A percentile compares a stretch with the other conserved stretches of the same genome.
Evolutionary conservation across 768 basidiomycete species (phyloP).

Genomic region (Lactifluus volemus): DNA sequence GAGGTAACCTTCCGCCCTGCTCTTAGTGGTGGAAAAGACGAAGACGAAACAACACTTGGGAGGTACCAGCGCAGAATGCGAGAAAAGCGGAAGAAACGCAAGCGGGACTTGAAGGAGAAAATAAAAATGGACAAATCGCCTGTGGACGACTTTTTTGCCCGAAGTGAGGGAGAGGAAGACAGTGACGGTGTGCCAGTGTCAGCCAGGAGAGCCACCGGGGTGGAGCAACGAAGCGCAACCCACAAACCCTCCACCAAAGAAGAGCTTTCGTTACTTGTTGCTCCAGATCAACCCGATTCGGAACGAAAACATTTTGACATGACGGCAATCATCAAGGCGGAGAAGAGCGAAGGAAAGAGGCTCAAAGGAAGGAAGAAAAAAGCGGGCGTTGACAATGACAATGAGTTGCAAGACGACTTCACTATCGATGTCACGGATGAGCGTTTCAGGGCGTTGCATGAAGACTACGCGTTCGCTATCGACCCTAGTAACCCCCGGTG

Average conservation of each 20-base stretch:
- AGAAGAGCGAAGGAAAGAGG: conserved; percentile 50
- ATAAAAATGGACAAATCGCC: conserved; percentile 20
- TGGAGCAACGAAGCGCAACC: conserved; percentile 1
- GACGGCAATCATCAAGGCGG: conserved; percentile 79
- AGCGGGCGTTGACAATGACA: conserved; percentile 39
- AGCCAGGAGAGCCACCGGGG: neutral
- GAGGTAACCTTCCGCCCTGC: conserved; percentile 94
- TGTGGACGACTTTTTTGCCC: conserved; percentile 76
- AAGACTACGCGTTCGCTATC: conserved; percentile 88
- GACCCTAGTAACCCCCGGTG: conserved; percentile 95
- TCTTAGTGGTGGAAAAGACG: conserved; percentile 45
- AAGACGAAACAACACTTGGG: conserved; percentile 82
- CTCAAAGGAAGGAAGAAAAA: conserved; percentile 36
- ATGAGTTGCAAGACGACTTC: conserved; percentile 75
- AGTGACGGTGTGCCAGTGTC: conserved; percentile 21
- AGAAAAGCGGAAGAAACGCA: conserved; percentile 79
- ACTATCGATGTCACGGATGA: conserved; percentile 76
- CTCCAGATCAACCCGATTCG: conserved; percentile 42
- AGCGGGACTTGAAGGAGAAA: conserved; percentile 50
- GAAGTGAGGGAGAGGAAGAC: conserved; percentile 32
- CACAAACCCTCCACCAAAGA: conserved; percentile 40
- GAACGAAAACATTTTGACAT: conserved; percentile 82
- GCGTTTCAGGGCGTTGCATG: conserved; percentile 80
- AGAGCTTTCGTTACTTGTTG: conserved; percentile 55
- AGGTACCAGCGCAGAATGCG: conserved; percentile 83